phyloP scores from a whole-genome alignment of 2,329 filamentous ascomycete genomes.

The Botrytis squamosa region DNA sequence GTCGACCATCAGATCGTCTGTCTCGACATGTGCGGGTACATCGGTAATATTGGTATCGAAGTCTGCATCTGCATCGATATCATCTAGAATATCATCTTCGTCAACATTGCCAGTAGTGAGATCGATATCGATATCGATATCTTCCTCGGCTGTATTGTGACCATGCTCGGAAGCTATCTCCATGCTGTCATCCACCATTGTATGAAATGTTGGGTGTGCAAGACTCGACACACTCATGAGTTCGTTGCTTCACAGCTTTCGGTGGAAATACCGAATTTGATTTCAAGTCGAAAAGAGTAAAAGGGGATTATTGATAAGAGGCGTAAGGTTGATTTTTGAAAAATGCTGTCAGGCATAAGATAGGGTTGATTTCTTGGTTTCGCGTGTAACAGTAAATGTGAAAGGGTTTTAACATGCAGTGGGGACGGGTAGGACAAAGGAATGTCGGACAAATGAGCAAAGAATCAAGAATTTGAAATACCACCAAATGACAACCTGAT shows the following conservation, averaged over 20 bases:
- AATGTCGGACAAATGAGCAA: background rate
- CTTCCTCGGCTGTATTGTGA: constrained; percentile 43
- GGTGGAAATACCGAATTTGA: background rate
- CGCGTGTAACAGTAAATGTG: background rate
- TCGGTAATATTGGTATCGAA: constrained; percentile 28
- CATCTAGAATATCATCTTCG: constrained; percentile 57
- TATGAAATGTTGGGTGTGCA: constrained; percentile 17
- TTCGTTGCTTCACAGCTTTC: background rate
- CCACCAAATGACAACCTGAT: background rate
- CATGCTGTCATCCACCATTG: constrained; percentile 49
- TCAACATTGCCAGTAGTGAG: constrained; percentile 45
- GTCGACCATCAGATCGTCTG: constrained; percentile 50
- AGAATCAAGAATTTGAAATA: background rate
- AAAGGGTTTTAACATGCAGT: constrained; percentile 7
- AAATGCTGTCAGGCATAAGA: background rate
- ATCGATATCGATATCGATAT: constrained; percentile 61
- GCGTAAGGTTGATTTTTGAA: background rate
- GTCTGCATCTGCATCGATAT: constrained; percentile 42
- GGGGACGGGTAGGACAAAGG: background rate
- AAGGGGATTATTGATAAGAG: background rate
- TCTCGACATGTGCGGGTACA: constrained; percentile 26
- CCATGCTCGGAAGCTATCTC: constrained; percentile 52
- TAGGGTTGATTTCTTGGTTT: constrained; percentile 8
- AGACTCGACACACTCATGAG: constrained; percentile 19
- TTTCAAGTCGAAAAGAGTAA: background rate